Base-by-base conservation (phyloP, 2,329 filamentous ascomycete genomes). In the Epichloe hybrida region DNA sequence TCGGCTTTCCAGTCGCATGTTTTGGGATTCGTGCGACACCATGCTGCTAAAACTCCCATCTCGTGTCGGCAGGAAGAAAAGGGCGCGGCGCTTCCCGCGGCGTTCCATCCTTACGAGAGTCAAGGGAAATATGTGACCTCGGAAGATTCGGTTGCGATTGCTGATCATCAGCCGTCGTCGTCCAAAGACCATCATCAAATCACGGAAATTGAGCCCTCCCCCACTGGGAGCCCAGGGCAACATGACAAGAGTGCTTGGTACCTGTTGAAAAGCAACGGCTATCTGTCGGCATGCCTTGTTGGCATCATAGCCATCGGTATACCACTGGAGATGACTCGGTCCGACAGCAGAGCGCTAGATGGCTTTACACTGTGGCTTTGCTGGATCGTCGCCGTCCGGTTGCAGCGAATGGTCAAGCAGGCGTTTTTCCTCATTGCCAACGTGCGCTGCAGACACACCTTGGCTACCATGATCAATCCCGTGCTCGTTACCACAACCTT, bases 401-500 rank as follows among this genome's bases (percentile, higher is more conserved):
- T 68, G 3, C 74, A 76, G 45, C 57, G 60, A 0, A 45, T 54
- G 5, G 61, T 72, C 55, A 72, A 70, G 44, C 43, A 21, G 0
- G 54, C 55, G 0, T 40, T 15, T 0, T 7, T 50, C 5, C 55
- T 55, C 5, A 38, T 15, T 0, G 13, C 42, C 2, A 48, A 53
- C 1, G 51, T 52, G 1, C 57, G 58, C 6, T 49, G 61, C 49
- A 63, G 63, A 48, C 60, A 60, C 46, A 51, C 65, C 2, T 48
- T 73, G 3, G 61, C 66, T 2, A 73, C 71, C 0, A 55, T 71
- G 2, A 64, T 72, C 53, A 76, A 77, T 49, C 67, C 74, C 0
- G 73, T 77, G 1, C 64, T 77, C 12, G 62, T 70, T 51, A 73
- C 71, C 2, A 73, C 72, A 0, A 62, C 75, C 6, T 55, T 63